These are phyloP conservation scores for Phytopythium aichiense DNA, from an alignment of 352 stramenopile genomes.

Conservation along the genomic window DNA sequence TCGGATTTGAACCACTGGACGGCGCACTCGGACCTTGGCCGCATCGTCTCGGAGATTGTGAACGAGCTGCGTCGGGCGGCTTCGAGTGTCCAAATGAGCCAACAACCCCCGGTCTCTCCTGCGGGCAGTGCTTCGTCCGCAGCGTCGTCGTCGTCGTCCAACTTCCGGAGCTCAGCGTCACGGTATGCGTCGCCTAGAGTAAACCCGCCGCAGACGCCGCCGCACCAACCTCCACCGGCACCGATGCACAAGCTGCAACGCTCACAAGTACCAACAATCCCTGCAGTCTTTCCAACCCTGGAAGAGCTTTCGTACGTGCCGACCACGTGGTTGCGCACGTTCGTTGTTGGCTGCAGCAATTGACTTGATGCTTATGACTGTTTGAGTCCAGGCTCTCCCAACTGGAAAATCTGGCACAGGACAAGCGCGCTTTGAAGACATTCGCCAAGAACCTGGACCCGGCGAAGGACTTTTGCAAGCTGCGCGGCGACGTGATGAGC, in stretches of 20 bases:
- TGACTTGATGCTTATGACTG: neutral
- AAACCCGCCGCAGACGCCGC: conserved; percentile 18
- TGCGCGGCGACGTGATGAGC: conserved; percentile 70
- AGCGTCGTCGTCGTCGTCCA: conserved; percentile 19
- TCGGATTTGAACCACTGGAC: conserved; percentile 78
- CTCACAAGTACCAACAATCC: conserved; percentile 73
- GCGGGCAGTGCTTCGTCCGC: conserved; percentile 13
- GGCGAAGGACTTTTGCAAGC: conserved; percentile 64
- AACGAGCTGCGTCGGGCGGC: conserved; percentile 39
- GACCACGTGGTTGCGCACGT: neutral
- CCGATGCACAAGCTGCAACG: conserved; percentile 44
- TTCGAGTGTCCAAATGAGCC: conserved; percentile 11
- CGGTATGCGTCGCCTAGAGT: conserved; percentile 20
- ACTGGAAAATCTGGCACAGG: conserved; percentile 56
- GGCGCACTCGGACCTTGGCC: conserved; percentile 75
- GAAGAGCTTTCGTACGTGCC: conserved; percentile 70
- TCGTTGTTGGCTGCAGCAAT: neutral
- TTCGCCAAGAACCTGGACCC: conserved; percentile 57
- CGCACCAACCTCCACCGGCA: conserved; percentile 28
- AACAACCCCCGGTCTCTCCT: conserved; percentile 18
- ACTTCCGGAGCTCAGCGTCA: neutral
- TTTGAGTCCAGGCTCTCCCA: conserved; percentile 32
- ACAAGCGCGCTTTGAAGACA: conserved; percentile 55
- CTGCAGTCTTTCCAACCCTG: conserved; percentile 64
- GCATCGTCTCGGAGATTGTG: conserved; percentile 75